Conservation (phyloP, 2,329 filamentous ascomycete species). For the Ophiostoma ulmi region DNA sequence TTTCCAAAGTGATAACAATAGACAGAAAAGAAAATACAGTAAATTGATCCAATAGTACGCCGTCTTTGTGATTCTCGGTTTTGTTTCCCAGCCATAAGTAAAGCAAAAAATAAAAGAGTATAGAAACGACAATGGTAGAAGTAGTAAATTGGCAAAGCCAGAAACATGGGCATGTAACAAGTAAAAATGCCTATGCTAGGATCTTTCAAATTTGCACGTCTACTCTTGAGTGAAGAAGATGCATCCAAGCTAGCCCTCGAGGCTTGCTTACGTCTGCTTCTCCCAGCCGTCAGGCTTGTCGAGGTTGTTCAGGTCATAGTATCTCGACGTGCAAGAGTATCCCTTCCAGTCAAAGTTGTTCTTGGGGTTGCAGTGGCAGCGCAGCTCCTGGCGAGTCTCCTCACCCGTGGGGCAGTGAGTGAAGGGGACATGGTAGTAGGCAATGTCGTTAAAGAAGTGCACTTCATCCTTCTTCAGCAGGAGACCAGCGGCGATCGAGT, state of each 20-base stretch:
- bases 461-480: constrained; percentile 89
- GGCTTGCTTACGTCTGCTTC: constrained; percentile 50
- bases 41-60: constrained; percentile 18
- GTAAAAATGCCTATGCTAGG: neutral
- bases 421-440: constrained; percentile 96
- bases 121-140: constrained; percentile 9
- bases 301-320: constrained; percentile 75
- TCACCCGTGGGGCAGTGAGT: constrained; percentile 95
- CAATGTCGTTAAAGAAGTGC: constrained; percentile 99
- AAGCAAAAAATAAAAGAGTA: neutral
- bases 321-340: constrained; percentile 82
- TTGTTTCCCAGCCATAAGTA: constrained; percentile 17
- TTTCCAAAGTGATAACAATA: neutral
- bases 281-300: constrained; percentile 83
- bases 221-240: neutral
- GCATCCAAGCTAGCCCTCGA: neutral
- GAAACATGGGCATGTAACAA: neutral
- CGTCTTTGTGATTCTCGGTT: constrained; percentile 18
- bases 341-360: constrained; percentile 99
- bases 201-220: neutral
- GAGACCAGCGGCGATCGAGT: constrained; percentile 89
- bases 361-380: constrained; percentile 89
- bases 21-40: neutral
- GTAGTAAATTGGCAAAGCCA: neutral
- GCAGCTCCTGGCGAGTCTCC: constrained; percentile 73